Evolutionary conservation across 768 basidiomycete species (phyloP).

Genomic region (Suillus brevipes): DNA sequence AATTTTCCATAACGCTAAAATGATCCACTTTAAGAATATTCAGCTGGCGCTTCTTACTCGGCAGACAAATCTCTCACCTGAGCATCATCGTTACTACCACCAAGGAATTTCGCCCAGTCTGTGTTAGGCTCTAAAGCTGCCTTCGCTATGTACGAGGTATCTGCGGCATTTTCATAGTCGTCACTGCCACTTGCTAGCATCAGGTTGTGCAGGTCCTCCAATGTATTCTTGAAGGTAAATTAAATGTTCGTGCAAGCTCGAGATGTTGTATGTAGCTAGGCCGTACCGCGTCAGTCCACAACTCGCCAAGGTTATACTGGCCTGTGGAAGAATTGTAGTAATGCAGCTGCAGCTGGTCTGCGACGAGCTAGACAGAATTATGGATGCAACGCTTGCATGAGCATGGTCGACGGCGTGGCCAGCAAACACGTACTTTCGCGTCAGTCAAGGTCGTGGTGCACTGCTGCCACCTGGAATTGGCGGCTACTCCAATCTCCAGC

Average conservation of each 20-base stretch:
- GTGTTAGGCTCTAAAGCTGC: constrained; percentile 40
- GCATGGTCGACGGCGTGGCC: neutral
- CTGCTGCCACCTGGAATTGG: constrained; percentile 8
- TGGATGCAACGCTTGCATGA: neutral
- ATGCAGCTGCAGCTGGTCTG: constrained; percentile 27
- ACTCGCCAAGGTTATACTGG: constrained; percentile 47
- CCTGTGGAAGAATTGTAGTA: constrained; percentile 45
- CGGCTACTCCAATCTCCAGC: constrained; percentile 6
- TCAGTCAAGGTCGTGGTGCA: constrained; percentile 11
- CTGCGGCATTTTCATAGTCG: constrained; percentile 40
- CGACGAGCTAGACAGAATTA: constrained; percentile 22
- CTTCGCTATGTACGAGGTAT: constrained; percentile 46
- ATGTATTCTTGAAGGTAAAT: constrained; percentile 44
- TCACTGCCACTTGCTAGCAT: constrained; percentile 51
- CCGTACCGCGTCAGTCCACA: constrained; percentile 59
- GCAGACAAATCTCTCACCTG: constrained; percentile 33
- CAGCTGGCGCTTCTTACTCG: neutral
- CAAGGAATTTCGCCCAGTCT: constrained; percentile 45
- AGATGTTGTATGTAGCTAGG: neutral
- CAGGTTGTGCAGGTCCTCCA: constrained; percentile 58
- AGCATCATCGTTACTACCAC: constrained; percentile 55
- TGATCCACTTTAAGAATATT: constrained; percentile 46
- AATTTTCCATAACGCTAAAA: constrained; percentile 59
- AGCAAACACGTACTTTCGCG: constrained; percentile 16
- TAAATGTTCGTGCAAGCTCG: neutral